Evolutionary conservation across 306 rosid genomes (phyloP).

Genomic region (Hippophae rhamnoides): DNA sequence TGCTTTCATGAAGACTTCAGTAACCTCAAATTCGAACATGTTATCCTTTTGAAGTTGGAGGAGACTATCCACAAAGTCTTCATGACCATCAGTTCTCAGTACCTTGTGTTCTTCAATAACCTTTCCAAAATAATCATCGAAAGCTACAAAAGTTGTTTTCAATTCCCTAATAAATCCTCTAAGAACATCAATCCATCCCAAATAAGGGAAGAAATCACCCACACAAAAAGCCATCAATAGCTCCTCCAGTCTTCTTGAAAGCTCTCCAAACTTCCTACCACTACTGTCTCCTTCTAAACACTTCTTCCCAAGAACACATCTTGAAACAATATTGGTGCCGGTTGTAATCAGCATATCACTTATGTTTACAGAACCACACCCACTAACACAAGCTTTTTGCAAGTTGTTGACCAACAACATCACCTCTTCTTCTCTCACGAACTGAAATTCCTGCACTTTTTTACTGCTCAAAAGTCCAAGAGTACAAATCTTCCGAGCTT

Average conservation of each 20-base stretch:
- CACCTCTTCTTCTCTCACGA: conserved; percentile 13
- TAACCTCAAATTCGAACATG: conserved; percentile 7
- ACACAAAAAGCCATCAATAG: background rate
- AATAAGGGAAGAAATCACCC: conserved; percentile 29
- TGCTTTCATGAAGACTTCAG: conserved; percentile 14
- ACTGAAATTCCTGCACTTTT: background rate
- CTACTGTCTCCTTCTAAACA: background rate
- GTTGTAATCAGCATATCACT: conserved; percentile 19
- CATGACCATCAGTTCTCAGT: background rate
- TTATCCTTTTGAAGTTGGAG: conserved; percentile 8
- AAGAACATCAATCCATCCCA: conserved; percentile 33
- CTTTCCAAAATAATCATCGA: conserved; percentile 24
- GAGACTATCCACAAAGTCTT: conserved; percentile 17
- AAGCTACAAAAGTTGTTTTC: background rate
- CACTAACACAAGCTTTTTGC: background rate
- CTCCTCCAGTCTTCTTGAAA: conserved; percentile 1
- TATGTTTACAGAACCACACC: conserved; percentile 3
- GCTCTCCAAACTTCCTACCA: background rate
- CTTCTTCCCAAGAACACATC: conserved; percentile 26
- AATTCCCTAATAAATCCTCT: conserved; percentile 13
- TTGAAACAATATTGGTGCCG: conserved; percentile 13
- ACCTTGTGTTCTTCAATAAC: conserved; percentile 25
- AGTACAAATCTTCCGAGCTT: conserved; percentile 16
- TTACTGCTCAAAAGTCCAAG: conserved; percentile 16
- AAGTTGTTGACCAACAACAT: background rate